A percentile compares a stretch with the other conserved stretches of the same genome.
phyloP scores from a whole-genome alignment of 257 asterid genomes.

The Penstemon barbatus region DNA sequence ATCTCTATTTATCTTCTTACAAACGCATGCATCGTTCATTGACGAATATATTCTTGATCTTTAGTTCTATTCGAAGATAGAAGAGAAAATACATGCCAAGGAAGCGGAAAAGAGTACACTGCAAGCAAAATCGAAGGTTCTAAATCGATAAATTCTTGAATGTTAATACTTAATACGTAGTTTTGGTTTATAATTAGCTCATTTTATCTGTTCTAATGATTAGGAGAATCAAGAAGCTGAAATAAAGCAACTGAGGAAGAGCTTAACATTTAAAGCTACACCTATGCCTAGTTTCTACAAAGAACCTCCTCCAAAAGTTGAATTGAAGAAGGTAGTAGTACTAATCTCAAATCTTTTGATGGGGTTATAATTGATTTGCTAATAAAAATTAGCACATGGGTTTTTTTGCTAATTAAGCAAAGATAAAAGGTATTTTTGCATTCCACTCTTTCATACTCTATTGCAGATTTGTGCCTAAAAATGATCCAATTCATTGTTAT shows the following conservation, averaged over 20 bases:
- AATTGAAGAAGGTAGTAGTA: slow-evolving; percentile 68
- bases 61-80: slow-evolving; percentile 83
- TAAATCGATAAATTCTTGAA: too few species aligned
- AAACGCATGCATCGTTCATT: not conserved
- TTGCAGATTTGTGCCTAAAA: too few species aligned
- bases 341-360: not conserved
- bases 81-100: slow-evolving; percentile 81
- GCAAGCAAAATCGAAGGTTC: slow-evolving; percentile 82
- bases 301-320: slow-evolving; percentile 77
- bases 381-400: too few species aligned
- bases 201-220: slow-evolving; percentile 11
- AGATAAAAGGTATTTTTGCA: too few species aligned
- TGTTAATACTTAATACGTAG: too few species aligned
- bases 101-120: slow-evolving; percentile 64
- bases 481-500: not conserved
- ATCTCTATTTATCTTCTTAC: not conserved
- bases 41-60: slow-evolving; percentile 8
- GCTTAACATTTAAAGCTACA: slow-evolving; percentile 79
- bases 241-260: slow-evolving; percentile 75
- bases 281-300: slow-evolving; percentile 93
- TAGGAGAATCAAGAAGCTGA: slow-evolving; percentile 84
- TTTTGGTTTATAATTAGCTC: not conserved
- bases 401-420: too few species aligned
- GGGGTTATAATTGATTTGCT: too few species aligned
- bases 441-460: too few species aligned